Percentiles rank a stretch among this genome's conserved stretches.
phyloP scores from a whole-genome alignment of 2,329 filamentous ascomycete genomes.

The Venturia oleaginea region DNA sequence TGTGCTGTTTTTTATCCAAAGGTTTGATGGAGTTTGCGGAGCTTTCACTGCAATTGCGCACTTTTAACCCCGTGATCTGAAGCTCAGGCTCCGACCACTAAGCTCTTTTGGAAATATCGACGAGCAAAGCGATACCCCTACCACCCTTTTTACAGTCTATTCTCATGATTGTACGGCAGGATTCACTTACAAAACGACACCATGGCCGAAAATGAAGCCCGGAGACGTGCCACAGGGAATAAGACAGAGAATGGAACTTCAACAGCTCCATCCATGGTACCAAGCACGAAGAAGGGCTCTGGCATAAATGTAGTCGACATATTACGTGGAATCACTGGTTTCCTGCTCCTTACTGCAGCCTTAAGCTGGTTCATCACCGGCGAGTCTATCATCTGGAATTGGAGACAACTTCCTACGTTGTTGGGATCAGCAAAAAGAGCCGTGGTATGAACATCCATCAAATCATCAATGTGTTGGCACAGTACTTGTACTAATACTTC shows the following conservation, averaged over 20 bases:
- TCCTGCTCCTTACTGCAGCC: slow-evolving; percentile 25
- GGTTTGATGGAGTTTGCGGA: no score
- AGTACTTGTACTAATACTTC: background rate
- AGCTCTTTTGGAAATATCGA: no score
- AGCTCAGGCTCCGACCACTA: no score
- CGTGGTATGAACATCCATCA: slow-evolving; percentile 41
- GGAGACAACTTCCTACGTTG: slow-evolving; percentile 52
- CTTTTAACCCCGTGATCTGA: no score
- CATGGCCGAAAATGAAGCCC: background rate
- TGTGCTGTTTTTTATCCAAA: no score
- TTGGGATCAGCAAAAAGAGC: slow-evolving; percentile 50
- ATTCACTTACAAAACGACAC: background rate
- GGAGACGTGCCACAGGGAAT: background rate
- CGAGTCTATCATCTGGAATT: slow-evolving; percentile 57
- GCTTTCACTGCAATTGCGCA: no score
- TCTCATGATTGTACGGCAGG: background rate
- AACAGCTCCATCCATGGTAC: background rate
- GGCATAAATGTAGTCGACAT: slow-evolving; percentile 1
- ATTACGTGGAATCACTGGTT: background rate
- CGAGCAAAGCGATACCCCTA: no score
- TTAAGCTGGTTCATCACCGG: slow-evolving; percentile 31
- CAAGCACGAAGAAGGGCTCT: background rate
- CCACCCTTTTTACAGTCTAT: no score
- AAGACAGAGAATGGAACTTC: background rate
- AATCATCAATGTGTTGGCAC: background rate